Evolutionary conservation across 495 filamentous ascomycete genomes (phyloP).

Genomic region (Astrocystis sublimbata): DNA sequence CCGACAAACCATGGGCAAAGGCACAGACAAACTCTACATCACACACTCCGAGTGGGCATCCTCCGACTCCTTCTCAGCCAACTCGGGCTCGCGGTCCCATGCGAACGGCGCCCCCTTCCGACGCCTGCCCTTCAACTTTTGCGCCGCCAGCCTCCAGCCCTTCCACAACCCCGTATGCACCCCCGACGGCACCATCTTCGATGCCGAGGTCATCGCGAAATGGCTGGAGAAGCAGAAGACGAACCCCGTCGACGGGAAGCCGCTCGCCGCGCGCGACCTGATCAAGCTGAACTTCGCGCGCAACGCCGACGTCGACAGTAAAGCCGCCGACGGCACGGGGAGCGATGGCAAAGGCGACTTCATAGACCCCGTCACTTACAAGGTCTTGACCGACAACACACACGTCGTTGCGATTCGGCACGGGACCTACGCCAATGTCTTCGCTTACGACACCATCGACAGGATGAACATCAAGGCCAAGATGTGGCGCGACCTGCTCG

Average conservation of each 20-base stretch:
- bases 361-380: conserved; percentile 95
- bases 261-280: conserved; percentile 76
- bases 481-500: conserved; percentile 91
- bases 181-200: conserved; percentile 74
- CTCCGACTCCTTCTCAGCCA: conserved; percentile 78
- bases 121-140: conserved; percentile 96
- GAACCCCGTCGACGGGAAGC: conserved; percentile 82
- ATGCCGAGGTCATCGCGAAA: conserved; percentile 79
- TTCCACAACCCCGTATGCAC: conserved; percentile 87
- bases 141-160: conserved; percentile 91
- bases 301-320: conserved; percentile 68
- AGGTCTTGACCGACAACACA: conserved; percentile 96
- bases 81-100: conserved; percentile 56
- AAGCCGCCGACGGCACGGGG: conserved; percentile 37
- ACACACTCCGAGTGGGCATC: conserved; percentile 97
- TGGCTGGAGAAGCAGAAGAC: conserved; percentile 94
- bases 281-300: conserved; percentile 90
- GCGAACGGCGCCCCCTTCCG: conserved; percentile 67
- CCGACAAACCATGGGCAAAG: conserved; percentile 45
- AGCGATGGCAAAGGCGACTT: conserved; percentile 68
- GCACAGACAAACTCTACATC: conserved; percentile 81
- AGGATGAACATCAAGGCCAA: conserved; percentile 96
- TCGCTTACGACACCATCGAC: conserved; percentile 92
- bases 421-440: conserved; percentile 82
- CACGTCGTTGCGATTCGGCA: conserved; percentile 89